Conservation (phyloP, 345 rosid species). For the Physaria fendleri region DNA sequence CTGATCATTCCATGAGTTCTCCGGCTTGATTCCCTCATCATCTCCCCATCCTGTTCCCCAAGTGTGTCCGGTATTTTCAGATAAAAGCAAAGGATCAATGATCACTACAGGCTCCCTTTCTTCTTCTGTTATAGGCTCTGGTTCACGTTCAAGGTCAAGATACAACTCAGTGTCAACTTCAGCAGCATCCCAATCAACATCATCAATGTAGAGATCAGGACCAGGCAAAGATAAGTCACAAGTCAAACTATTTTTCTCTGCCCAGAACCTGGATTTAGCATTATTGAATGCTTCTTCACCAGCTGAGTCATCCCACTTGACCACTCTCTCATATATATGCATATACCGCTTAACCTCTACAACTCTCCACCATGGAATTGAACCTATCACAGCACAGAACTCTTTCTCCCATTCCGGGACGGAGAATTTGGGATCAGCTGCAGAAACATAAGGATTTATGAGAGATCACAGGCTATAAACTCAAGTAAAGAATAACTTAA, state of each 20-base stretch:
- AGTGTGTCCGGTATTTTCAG: conserved; percentile 17
- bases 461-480: neutral
- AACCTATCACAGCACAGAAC: conserved; percentile 39
- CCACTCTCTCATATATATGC: conserved; percentile 23
- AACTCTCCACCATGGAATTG: conserved; percentile 42
- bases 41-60: conserved; percentile 39
- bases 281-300: conserved; percentile 42
- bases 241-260: conserved; percentile 32
- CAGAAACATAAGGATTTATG: neutral
- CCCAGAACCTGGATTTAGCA: conserved; percentile 41
- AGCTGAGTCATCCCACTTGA: conserved; percentile 47
- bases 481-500: neutral
- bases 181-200: conserved; percentile 42
- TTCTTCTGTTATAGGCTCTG: neutral
- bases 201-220: conserved; percentile 38
- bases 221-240: conserved; percentile 36
- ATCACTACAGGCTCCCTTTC: conserved; percentile 35
- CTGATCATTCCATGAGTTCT: conserved; percentile 24
- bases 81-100: conserved; percentile 24
- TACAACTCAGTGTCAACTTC: conserved; percentile 31
- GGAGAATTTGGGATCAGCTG: conserved; percentile 24
- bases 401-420: conserved; percentile 52
- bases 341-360: conserved; percentile 32
- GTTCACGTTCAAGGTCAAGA: conserved; percentile 32
- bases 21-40: conserved; percentile 33